Base-by-base conservation (phyloP, 2,329 filamentous ascomycete genomes). In the Cytospora piceae region DNA sequence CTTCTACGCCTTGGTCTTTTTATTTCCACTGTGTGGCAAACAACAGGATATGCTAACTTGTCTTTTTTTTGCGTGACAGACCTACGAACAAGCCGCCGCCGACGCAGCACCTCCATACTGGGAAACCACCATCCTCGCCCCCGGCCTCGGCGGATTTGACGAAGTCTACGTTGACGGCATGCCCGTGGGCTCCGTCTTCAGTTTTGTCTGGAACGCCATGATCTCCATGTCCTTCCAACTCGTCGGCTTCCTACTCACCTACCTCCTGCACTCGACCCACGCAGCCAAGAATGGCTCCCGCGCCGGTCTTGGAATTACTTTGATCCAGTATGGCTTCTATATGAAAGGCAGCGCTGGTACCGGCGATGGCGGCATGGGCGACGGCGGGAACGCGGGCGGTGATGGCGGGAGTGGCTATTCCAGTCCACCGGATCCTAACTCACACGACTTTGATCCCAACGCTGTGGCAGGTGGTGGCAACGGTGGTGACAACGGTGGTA, bases 171-270 rank as follows among this genome's bases (percentile, higher is more conserved):
- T 99, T 65, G 95, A 99, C 75, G 95, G 95, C 72, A 90, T 99
- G 74, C 93, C 96, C 3, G 95, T 96, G 61, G 92, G 92, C 69
- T 93, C 91, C 58, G 81, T 95, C 68, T 96, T 96, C 80, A 90
- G 88, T 68, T 96, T 96, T 73, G 81, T 94, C 71, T 96, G 92
- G 92, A 96, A 96, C 79, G 91, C 86, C 79, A 94, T 98, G 87
- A 98, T 99, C 71, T 96, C 93, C 70, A 94, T 96, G 85, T 96
- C 94, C 53, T 98, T 99, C 83, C 92, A 96, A 77, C 87, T 98
- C 69, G 92, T 97, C 78, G 95, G 95, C 62, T 99, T 99, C 84
- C 87, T 99, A 34, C 90, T 99, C 73, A 98, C 95, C 32, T 99
- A 99, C 77, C 91, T 99, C 65, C 86, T 99, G 3, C 95, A 99